Evolutionary conservation across 2,329 filamentous ascomycete genomes (phyloP).

Genomic region (Xylariaceae sp.): DNA sequence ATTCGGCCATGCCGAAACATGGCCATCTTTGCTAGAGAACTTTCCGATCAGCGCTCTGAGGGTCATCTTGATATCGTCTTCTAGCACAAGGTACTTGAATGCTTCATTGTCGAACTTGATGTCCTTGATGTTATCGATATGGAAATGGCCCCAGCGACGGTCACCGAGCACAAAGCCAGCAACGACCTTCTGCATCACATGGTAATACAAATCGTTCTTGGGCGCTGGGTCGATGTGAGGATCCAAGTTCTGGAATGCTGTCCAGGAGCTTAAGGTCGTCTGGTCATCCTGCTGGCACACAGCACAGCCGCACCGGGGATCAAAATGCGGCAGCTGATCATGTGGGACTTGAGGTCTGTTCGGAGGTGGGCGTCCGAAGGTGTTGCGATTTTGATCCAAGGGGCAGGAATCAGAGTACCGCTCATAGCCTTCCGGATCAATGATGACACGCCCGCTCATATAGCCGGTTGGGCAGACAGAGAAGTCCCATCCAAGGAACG

Average conservation of each 20-base stretch:
- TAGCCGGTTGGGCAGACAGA: slow-evolving; percentile 24
- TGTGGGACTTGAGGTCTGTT: slow-evolving; percentile 18
- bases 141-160: slow-evolving; percentile 44
- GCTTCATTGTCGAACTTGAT: slow-evolving; percentile 45
- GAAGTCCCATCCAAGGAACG: slow-evolving; percentile 22
- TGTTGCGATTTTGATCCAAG: slow-evolving; percentile 9
- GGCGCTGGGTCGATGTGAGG: slow-evolving; percentile 37
- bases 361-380: neutral
- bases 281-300: slow-evolving; percentile 30
- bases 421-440: slow-evolving; percentile 42
- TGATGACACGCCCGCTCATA: slow-evolving; percentile 42
- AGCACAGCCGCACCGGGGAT: slow-evolving; percentile 41
- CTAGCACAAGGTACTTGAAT: slow-evolving; percentile 50
- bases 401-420: slow-evolving; percentile 32
- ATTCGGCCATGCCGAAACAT: slow-evolving; percentile 43
- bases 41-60: slow-evolving; percentile 48
- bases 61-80: slow-evolving; percentile 47
- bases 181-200: slow-evolving; percentile 43
- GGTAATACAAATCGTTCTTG: slow-evolving; percentile 42
- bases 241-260: slow-evolving; percentile 41
- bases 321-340: slow-evolving; percentile 41
- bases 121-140: slow-evolving; percentile 38
- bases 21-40: slow-evolving; percentile 40
- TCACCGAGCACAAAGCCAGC: slow-evolving; percentile 46
- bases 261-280: slow-evolving; percentile 33